Percentiles rank a stretch among this genome's conserved stretches.
These are phyloP conservation scores for Pelargonium cotyledonis DNA, from an alignment of 441 rosid species.

Conservation along the genomic window DNA sequence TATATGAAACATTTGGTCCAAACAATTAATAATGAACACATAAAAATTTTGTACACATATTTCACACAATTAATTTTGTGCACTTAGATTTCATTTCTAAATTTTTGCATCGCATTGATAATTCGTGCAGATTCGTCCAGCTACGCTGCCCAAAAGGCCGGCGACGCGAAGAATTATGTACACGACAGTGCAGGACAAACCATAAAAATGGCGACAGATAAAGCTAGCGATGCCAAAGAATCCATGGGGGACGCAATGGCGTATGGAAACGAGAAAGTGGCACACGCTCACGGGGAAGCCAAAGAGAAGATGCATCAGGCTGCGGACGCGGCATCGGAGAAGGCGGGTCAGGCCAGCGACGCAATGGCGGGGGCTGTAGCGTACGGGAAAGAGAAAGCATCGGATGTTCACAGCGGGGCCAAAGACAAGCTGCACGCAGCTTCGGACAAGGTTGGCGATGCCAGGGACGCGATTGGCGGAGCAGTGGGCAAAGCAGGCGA, in stretches of 20 bases:
- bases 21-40: too few relatives aligned
- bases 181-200: slow-evolving; percentile 9
- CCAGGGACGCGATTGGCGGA: neutral
- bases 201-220: slow-evolving; percentile 11
- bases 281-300: slow-evolving; percentile 1
- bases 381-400: slow-evolving; percentile 6
- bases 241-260: slow-evolving; percentile 8
- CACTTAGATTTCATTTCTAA: neutral
- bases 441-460: slow-evolving; percentile 3
- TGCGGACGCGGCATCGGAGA: neutral
- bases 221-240: slow-evolving; percentile 5
- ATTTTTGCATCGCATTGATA: neutral
- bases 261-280: slow-evolving; percentile 7
- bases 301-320: slow-evolving; percentile 6
- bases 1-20: neutral
- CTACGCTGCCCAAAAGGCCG: slow-evolving; percentile 15
- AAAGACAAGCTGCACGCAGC: slow-evolving; percentile 6
- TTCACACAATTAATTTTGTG: neutral
- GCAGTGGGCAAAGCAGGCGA: slow-evolving; percentile 8
- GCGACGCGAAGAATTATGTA: slow-evolving; percentile 13
- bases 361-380: neutral
- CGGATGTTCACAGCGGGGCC: slow-evolving; percentile 3
- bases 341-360: too few relatives aligned
- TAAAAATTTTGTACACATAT: too few relatives aligned
- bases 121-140: slow-evolving; percentile 12